phyloP scores from a whole-genome alignment of 2,329 filamentous ascomycete species.

The Diaporthe sp. region DNA sequence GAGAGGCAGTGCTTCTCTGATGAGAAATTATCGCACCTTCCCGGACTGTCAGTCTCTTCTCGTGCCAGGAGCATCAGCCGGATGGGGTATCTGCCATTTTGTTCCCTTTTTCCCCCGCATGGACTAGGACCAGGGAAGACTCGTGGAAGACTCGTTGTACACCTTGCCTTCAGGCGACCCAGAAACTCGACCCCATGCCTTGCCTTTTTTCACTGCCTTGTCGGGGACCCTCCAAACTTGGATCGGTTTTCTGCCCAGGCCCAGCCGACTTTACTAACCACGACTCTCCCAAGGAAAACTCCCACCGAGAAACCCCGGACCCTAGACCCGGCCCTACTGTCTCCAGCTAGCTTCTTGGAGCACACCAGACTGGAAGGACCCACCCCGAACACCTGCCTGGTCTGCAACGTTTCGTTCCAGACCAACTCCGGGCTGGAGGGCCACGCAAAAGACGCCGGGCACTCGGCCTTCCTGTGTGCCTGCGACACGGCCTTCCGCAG shows the following conservation, averaged over 20 bases:
- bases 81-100: neutral
- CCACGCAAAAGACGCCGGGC: neutral
- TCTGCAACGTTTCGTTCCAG: neutral
- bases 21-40: neutral
- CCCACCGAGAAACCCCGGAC: neutral
- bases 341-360: neutral
- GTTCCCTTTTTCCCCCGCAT: neutral
- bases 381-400: neutral
- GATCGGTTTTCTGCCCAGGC: neutral
- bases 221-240: neutral
- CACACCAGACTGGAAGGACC: constrained; percentile 5
- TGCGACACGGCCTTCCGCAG: neutral
- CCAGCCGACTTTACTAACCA: neutral
- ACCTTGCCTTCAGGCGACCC: neutral
- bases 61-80: neutral
- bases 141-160: neutral
- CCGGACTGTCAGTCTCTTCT: neutral
- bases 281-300: neutral
- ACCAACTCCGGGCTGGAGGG: constrained; percentile 11
- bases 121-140: neutral
- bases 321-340: neutral
- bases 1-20: neutral
- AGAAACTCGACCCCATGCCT: neutral
- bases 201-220: neutral
- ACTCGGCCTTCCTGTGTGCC: neutral